These are phyloP conservation scores for Guillardia theta DNA, from an alignment of 78 protist species.

Conservation along the genomic window DNA sequence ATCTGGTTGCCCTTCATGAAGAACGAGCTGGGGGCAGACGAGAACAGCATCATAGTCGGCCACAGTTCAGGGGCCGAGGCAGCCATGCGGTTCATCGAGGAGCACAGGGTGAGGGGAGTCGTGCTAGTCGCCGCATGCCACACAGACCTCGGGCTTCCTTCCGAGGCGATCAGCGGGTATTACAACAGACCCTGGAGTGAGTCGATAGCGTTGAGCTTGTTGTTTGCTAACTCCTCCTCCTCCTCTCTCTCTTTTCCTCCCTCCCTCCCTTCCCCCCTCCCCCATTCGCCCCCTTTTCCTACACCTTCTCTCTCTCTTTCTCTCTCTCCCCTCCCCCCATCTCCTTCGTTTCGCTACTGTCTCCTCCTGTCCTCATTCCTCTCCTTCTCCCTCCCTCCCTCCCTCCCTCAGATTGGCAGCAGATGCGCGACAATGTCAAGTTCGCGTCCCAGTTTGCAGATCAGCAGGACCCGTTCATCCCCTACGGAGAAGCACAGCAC, in stretches of 20 bases:
- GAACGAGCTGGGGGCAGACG: not conserved
- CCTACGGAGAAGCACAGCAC: not conserved
- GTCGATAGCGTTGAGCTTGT: not conserved
- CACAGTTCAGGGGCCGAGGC: not conserved
- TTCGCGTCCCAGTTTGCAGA: not conserved
- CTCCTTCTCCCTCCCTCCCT: not conserved
- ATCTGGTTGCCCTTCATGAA: conserved; percentile 24
- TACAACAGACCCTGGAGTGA: not conserved
- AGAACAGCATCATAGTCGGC: not conserved
- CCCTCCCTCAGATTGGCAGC: not conserved
- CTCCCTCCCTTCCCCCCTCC: not conserved
- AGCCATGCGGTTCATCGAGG: not conserved
- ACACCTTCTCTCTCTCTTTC: not conserved
- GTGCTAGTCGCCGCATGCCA: not conserved
- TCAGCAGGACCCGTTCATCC: not conserved
- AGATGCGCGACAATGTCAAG: not conserved
- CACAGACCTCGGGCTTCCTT: not conserved
- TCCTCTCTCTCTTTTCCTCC: not conserved
- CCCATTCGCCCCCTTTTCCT: no score
- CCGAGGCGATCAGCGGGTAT: not conserved
- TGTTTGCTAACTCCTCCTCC: not conserved
- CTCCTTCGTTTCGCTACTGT: no score
- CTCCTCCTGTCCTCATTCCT: not conserved
- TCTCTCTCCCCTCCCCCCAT: not conserved
- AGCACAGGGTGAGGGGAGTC: not conserved